Evolutionary conservation across 345 rosid genomes (phyloP).

Genomic region (Linum lewisii): DNA sequence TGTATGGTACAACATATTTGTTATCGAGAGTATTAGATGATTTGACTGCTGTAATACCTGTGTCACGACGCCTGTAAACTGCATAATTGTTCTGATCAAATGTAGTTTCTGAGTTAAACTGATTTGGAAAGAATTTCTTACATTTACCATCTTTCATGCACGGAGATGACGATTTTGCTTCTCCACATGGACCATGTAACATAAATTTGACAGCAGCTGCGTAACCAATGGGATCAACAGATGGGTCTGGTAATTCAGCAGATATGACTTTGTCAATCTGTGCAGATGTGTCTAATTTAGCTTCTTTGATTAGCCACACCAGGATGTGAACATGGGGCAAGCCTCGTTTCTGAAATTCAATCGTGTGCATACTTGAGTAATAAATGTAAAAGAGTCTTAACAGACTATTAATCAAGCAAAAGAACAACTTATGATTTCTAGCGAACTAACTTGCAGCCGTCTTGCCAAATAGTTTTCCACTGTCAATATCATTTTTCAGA

Average conservation of each 20-base stretch:
- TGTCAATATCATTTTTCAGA: no score
- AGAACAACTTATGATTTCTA: no score
- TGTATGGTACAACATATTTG: neutral
- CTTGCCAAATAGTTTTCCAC: no score
- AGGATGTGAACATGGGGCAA: neutral
- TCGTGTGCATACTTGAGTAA: neutral
- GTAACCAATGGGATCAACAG: neutral
- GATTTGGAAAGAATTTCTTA: neutral
- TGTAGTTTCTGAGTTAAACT: neutral
- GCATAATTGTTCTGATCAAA: neutral
- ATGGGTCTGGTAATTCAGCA: neutral
- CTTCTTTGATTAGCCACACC: neutral
- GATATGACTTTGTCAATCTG: neutral
- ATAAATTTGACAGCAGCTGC: neutral
- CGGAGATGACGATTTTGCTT: neutral
- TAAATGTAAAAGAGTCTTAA: neutral
- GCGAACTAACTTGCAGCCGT: neutral
- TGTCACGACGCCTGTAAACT: neutral
- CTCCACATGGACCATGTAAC: slow-evolving; percentile 11
- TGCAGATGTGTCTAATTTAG: neutral
- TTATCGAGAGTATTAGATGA: neutral
- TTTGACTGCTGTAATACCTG: neutral
- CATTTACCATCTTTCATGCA: neutral
- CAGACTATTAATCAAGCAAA: no score
- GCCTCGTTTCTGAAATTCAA: neutral